Percentiles rank a stretch among this genome's conserved stretches.
Evolutionary conservation across 2,329 filamentous ascomycete species (phyloP).

Genomic region (Aspergillus pseudotamarii): DNA sequence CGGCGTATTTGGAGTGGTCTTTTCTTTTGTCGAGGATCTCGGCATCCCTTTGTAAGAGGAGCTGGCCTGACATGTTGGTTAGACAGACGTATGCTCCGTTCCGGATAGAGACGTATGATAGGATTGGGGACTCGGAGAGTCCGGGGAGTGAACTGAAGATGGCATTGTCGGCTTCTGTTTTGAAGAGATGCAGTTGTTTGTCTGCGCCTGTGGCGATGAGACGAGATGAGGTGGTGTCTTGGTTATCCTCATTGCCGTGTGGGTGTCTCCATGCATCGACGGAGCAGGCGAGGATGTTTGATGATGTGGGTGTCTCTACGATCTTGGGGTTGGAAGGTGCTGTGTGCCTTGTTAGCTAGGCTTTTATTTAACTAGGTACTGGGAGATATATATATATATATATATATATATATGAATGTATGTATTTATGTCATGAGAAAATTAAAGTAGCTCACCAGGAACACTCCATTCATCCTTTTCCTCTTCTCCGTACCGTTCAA

Average conservation of each 20-base stretch:
- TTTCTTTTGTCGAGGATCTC: constrained; percentile 51
- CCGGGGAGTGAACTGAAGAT: constrained; percentile 28
- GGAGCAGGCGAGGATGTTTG: constrained; percentile 59
- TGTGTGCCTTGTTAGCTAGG: constrained; percentile 18
- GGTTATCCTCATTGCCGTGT: constrained; percentile 9
- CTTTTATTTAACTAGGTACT: not conserved
- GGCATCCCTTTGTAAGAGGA: constrained; percentile 52
- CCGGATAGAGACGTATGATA: constrained; percentile 52
- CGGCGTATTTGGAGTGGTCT: constrained; percentile 63
- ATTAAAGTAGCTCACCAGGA: constrained; percentile 40
- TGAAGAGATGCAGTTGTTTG: constrained; percentile 52
- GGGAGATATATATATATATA: not conserved
- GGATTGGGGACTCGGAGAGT: constrained; percentile 49
- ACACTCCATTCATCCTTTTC: constrained; percentile 47
- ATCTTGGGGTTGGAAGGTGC: constrained; percentile 50
- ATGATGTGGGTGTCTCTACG: constrained; percentile 48
- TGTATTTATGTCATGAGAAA: not conserved
- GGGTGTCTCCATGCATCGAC: constrained; percentile 40
- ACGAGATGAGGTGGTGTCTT: constrained; percentile 20
- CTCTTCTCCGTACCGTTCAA: constrained; percentile 58
- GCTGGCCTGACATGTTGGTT: constrained; percentile 62
- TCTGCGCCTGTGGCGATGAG: constrained; percentile 53
- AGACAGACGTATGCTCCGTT: constrained; percentile 51
- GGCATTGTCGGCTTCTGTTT: constrained; percentile 23
- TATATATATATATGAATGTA: not conserved